Conservation (phyloP, 345 rosid species). For the Eucalyptus erythrocorys region DNA sequence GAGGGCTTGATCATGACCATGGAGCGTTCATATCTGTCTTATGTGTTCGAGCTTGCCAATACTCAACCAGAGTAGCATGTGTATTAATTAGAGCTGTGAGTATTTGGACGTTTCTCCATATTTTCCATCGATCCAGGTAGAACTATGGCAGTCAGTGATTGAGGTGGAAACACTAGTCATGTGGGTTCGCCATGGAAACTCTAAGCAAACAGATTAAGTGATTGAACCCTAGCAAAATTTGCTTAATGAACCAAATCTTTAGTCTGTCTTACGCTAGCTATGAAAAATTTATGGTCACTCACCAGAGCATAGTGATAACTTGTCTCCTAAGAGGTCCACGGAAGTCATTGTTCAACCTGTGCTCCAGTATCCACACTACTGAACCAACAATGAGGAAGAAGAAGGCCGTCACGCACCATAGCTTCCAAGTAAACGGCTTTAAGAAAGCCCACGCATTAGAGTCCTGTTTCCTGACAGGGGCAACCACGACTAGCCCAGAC, state of each 20-base stretch:
- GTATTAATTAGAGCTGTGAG: background rate
- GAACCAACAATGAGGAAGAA: constrained; percentile 50
- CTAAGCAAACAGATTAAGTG: background rate
- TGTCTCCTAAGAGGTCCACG: constrained; percentile 63
- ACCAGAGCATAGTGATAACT: constrained; percentile 66
- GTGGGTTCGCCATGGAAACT: background rate
- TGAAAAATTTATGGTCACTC: background rate
- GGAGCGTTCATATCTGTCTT: background rate
- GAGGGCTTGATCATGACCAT: background rate
- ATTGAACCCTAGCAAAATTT: background rate
- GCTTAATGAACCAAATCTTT: background rate
- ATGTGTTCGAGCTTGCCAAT: background rate
- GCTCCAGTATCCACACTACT: constrained; percentile 74
- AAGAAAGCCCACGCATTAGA: constrained; percentile 50
- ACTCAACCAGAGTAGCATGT: background rate
- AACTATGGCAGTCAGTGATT: background rate
- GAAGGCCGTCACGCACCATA: constrained; percentile 50
- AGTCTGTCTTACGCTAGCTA: background rate
- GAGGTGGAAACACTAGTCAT: background rate
- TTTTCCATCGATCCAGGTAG: background rate
- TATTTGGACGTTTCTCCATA: background rate
- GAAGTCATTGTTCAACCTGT: constrained; percentile 53
- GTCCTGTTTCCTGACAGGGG: constrained; percentile 39
- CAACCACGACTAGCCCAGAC: constrained; percentile 69
- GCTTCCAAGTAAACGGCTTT: constrained; percentile 46